Evolutionary conservation across 2,329 filamentous ascomycete species (phyloP).

Genomic region (Erysiphe neolycopersici): DNA sequence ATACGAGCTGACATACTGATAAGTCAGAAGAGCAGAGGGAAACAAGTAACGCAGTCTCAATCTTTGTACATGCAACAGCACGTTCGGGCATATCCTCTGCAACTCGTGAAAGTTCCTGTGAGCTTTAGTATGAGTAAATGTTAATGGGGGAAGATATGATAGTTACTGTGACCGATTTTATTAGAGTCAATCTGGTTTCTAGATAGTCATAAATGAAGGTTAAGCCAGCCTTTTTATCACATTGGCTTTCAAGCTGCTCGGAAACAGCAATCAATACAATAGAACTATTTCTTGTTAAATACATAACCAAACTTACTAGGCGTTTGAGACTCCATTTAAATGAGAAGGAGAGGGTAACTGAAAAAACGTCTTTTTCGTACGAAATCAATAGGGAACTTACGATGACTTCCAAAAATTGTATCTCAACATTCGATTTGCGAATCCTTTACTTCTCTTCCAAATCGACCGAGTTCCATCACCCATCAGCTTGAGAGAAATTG

Average conservation of each 20-base stretch:
- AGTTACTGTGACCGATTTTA: slow-evolving; percentile 16
- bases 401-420: slow-evolving; percentile 14
- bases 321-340: not conserved
- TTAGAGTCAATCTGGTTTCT: slow-evolving; percentile 24
- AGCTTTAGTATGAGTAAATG: not conserved
- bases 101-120: slow-evolving; percentile 26
- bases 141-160: not conserved
- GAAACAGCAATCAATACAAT: slow-evolving; percentile 9
- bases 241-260: slow-evolving; percentile 9
- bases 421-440: slow-evolving; percentile 6
- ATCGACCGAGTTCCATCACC: slow-evolving; percentile 6
- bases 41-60: slow-evolving; percentile 35
- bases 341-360: not conserved
- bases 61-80: slow-evolving; percentile 23
- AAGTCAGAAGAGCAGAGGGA: slow-evolving; percentile 38
- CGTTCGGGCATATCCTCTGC: slow-evolving; percentile 28
- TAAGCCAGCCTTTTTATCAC: slow-evolving; percentile 9
- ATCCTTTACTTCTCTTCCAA: slow-evolving; percentile 6
- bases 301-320: not conserved
- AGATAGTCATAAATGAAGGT: slow-evolving; percentile 26
- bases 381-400: slow-evolving; percentile 6
- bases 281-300: slow-evolving; percentile 6
- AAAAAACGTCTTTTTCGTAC: not conserved
- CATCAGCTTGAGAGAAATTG: slow-evolving; percentile 10
- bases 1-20: slow-evolving; percentile 36